Evolutionary conservation across 768 basidiomycete species (phyloP).

Genomic region (Boletus vermiculosoides): DNA sequence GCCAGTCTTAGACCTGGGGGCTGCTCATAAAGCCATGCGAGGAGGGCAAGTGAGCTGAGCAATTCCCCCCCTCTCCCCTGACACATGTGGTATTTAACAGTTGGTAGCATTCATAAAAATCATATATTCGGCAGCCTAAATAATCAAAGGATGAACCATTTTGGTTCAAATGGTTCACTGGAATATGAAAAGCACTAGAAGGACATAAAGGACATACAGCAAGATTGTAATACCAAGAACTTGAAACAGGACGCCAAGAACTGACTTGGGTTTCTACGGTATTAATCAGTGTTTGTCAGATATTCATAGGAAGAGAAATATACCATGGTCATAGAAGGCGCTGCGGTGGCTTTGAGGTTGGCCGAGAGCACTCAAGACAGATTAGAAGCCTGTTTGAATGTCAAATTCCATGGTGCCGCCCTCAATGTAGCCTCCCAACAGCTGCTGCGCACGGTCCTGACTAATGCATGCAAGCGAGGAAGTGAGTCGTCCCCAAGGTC

Average conservation of each 20-base stretch:
- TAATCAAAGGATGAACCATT: not conserved
- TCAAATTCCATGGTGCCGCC: not conserved
- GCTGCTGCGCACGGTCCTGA: not conserved
- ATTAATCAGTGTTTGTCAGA: not conserved
- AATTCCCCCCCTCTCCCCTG: too few relatives aligned
- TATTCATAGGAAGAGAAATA: too few relatives aligned
- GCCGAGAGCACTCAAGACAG: not conserved
- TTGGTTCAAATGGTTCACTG: not conserved
- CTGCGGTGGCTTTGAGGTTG: not conserved
- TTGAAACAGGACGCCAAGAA: not conserved
- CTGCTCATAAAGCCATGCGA: too few relatives aligned
- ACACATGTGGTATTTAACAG: not conserved
- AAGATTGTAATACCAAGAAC: not conserved
- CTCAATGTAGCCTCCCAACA: slow-evolving; percentile 1
- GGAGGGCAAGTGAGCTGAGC: not conserved
- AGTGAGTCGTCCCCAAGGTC: not conserved
- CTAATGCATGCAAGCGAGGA: not conserved
- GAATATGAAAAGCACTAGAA: not conserved
- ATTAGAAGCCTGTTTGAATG: slow-evolving; percentile 8
- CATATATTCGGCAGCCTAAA: not conserved
- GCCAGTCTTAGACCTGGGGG: too few relatives aligned
- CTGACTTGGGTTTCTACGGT: not conserved
- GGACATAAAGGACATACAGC: not conserved
- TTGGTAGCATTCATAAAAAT: not conserved
- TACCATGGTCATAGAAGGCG: not conserved